phyloP scores from a whole-genome alignment of 2,329 filamentous ascomycete species.

The Cercospora brassicicola region DNA sequence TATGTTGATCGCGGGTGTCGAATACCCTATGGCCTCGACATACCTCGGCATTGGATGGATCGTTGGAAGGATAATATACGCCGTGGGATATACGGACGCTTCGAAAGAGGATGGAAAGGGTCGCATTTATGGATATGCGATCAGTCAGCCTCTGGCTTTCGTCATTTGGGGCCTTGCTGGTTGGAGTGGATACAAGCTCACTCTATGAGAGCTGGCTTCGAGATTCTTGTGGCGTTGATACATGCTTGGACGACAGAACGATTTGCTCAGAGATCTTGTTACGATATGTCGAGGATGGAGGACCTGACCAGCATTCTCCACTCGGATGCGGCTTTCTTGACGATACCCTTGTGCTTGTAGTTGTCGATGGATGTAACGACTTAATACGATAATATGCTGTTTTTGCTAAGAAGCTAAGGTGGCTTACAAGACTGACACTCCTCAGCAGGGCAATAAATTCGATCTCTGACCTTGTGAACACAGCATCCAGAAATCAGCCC shows the following conservation, averaged over 20 bases:
- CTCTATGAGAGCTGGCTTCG: conserved; percentile 21
- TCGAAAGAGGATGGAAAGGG: conserved; percentile 46
- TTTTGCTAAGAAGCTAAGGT: background rate
- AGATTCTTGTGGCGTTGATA: conserved; percentile 1
- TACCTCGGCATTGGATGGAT: conserved; percentile 54
- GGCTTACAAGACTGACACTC: background rate
- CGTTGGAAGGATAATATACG: conserved; percentile 52
- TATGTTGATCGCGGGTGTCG: conserved; percentile 56
- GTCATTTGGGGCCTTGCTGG: conserved; percentile 36
- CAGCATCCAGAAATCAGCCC: background rate
- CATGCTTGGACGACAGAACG: conserved; percentile 3
- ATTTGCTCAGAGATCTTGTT: background rate
- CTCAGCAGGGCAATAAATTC: background rate
- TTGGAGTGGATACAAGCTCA: conserved; percentile 35
- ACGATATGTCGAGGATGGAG: background rate
- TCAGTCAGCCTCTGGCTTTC: conserved; percentile 26
- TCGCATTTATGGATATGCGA: conserved; percentile 33
- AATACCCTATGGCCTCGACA: conserved; percentile 52
- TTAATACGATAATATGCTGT: background rate
- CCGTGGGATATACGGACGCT: conserved; percentile 47
- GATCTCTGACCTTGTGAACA: background rate
- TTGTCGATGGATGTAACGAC: conserved; percentile 1
- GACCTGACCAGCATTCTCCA: background rate
- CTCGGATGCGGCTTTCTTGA: conserved; percentile 1
- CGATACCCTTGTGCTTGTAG: conserved; percentile 12